Evolutionary conservation across 371 early-diverging fungal genomes (phyloP).

Genomic region (Mucor saturninus): DNA sequence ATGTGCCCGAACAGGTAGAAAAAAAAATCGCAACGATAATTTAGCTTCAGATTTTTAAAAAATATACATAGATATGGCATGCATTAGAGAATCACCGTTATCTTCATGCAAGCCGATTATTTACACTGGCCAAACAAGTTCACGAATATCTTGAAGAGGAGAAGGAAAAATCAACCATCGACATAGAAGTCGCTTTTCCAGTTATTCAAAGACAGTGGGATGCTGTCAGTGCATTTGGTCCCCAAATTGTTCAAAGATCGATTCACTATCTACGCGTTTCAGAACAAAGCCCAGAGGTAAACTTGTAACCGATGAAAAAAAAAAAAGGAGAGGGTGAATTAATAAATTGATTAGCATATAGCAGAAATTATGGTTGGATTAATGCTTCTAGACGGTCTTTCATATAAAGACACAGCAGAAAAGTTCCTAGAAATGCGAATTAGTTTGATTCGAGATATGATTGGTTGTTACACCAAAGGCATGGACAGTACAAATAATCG

Average conservation of each 20-base stretch:
- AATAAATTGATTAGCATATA: slow-evolving; percentile 44
- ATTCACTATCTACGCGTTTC: slow-evolving; percentile 51
- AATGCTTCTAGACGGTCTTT: slow-evolving; percentile 64
- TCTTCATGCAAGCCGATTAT: slow-evolving; percentile 75
- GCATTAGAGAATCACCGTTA: slow-evolving; percentile 74
- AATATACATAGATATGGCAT: slow-evolving; percentile 70
- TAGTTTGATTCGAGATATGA: slow-evolving; percentile 40
- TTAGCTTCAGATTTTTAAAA: neutral
- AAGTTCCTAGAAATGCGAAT: slow-evolving; percentile 49
- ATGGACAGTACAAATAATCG: slow-evolving; percentile 23
- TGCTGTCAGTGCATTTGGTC: slow-evolving; percentile 74
- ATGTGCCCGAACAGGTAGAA: slow-evolving; percentile 74
- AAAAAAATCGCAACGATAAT: neutral
- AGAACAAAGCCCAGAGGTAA: slow-evolving; percentile 58
- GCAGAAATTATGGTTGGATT: slow-evolving; percentile 65
- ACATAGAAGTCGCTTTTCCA: slow-evolving; percentile 70
- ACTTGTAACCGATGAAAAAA: neutral
- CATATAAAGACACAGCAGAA: slow-evolving; percentile 42
- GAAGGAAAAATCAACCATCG: slow-evolving; percentile 30
- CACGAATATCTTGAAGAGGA: slow-evolving; percentile 65
- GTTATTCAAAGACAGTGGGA: slow-evolving; percentile 89
- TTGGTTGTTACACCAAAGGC: slow-evolving; percentile 19
- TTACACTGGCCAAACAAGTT: slow-evolving; percentile 68
- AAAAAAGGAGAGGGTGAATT: neutral
- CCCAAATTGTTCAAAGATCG: slow-evolving; percentile 75